Evolutionary conservation across 805 yeast genomes (phyloP).

Genomic region (Wickerhamomyces mucosus): DNA sequence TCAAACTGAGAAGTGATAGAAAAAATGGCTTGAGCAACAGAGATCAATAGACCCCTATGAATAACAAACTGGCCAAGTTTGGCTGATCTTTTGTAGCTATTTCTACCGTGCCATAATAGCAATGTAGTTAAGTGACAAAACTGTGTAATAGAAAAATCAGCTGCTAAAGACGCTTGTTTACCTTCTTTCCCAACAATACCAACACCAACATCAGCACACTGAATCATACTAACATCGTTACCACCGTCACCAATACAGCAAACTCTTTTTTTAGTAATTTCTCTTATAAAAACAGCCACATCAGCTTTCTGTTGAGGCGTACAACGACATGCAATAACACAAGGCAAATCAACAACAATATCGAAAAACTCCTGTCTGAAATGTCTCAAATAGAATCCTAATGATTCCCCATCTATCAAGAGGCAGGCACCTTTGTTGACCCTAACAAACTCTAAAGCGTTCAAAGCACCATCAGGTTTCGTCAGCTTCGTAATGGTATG

Average conservation of each 20-base stretch:
- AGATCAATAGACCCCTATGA: constrained; percentile 89
- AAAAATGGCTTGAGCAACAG: constrained; percentile 91
- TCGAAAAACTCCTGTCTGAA: constrained; percentile 67
- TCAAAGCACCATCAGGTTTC: constrained; percentile 54
- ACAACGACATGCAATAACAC: constrained; percentile 97
- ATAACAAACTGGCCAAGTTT: constrained; percentile 92
- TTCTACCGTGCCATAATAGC: constrained; percentile 95
- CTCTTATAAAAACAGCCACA: constrained; percentile 72
- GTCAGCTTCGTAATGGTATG: constrained; percentile 69
- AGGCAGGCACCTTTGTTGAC: constrained; percentile 57
- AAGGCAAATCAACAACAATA: constrained; percentile 70
- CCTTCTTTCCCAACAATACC: constrained; percentile 99
- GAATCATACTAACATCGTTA: constrained; percentile 98
- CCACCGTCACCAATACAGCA: constrained; percentile 99
- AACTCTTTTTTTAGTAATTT: constrained; percentile 76
- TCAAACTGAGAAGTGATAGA: constrained; percentile 82
- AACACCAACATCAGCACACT: constrained; percentile 97
- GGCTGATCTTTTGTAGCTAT: constrained; percentile 92
- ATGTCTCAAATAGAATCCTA: constrained; percentile 56
- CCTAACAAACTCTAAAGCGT: constrained; percentile 62
- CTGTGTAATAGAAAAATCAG: constrained; percentile 90
- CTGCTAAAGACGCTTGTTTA: constrained; percentile 92
- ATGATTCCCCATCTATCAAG: constrained; percentile 88
- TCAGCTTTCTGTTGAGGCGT: constrained; percentile 99
- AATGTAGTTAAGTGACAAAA: constrained; percentile 83